These are phyloP conservation scores for Puccinia coronata DNA, from an alignment of 1,284 basidiomycete genomes.

Conservation along the genomic window DNA sequence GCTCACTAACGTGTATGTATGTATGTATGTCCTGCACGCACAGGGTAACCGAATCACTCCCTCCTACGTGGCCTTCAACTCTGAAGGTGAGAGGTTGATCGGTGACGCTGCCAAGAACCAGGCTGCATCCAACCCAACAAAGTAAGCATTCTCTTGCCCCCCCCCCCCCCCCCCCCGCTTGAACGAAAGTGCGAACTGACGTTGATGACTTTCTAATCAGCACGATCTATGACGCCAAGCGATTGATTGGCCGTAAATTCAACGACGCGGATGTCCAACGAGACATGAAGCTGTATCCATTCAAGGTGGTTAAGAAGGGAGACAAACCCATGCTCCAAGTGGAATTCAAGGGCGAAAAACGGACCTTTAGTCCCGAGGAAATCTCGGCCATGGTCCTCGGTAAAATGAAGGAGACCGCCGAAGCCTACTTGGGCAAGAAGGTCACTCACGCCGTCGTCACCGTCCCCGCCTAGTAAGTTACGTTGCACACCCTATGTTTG, in stretches of 20 bases:
- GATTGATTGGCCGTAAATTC: conserved; percentile 83
- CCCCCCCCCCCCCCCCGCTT: conserved; percentile 40
- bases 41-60: conserved; percentile 97
- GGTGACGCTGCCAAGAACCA: conserved; percentile 68
- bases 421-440: conserved; percentile 89
- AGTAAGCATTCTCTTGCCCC: too few relatives aligned
- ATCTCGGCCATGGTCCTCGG: conserved; percentile 94
- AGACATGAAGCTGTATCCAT: conserved; percentile 86
- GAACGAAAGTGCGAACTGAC: background rate
- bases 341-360: conserved; percentile 60
- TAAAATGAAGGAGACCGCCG: conserved; percentile 98
- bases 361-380: conserved; percentile 76
- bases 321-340: conserved; percentile 85
- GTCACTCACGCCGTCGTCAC: conserved; percentile 60
- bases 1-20: background rate
- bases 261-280: conserved; percentile 84
- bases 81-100: conserved; percentile 78
- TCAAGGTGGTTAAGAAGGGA: conserved; percentile 76
- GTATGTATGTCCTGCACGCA: conserved; percentile 62
- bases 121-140: conserved; percentile 63
- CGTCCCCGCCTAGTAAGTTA: conserved; percentile 93
- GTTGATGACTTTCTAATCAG: conserved; percentile 74
- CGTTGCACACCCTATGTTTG: conserved; percentile 10
- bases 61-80: conserved; percentile 77
- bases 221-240: conserved; percentile 81